These are phyloP conservation scores for Picochlorum sp. DNA, from an alignment of 139 green algal genomes.

Conservation along the genomic window DNA sequence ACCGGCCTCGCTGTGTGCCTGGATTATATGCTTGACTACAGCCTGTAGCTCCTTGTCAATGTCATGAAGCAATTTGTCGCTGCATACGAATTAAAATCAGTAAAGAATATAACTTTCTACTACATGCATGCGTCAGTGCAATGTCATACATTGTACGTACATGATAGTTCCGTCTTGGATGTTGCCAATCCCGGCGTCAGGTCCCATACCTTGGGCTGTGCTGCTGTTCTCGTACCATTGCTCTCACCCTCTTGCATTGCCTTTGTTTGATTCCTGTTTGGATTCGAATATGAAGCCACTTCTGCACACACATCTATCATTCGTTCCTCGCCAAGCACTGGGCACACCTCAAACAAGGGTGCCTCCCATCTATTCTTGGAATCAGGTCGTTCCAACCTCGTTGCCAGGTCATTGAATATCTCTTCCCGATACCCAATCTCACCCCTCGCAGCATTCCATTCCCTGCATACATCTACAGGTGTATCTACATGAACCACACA, in stretches of 20 bases:
- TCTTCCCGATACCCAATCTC: slow-evolving; percentile 17
- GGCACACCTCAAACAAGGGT: slow-evolving; percentile 62
- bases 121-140: not conserved
- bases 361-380: slow-evolving; percentile 80
- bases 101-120: not conserved
- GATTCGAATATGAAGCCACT: not conserved
- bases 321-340: slow-evolving; percentile 1
- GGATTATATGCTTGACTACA: slow-evolving; percentile 36
- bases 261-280: too few relatives aligned
- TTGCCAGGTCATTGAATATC: slow-evolving; percentile 70
- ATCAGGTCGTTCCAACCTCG: slow-evolving; percentile 81
- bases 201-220: not conserved
- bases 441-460: slow-evolving; percentile 56
- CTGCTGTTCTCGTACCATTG: not conserved
- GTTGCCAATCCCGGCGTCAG: slow-evolving; percentile 16
- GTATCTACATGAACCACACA: slow-evolving; percentile 82
- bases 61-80: slow-evolving; percentile 82
- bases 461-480: slow-evolving; percentile 29
- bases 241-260: too few relatives aligned
- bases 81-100: slow-evolving; percentile 1
- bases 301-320: not conserved
- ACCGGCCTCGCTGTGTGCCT: slow-evolving; percentile 46
- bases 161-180: slow-evolving; percentile 1
- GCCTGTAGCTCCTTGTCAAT: slow-evolving; percentile 71
- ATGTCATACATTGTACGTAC: not conserved